Evolutionary conservation across 331 rosid genomes (phyloP).

Genomic region (Phaseolus coccineus): DNA sequence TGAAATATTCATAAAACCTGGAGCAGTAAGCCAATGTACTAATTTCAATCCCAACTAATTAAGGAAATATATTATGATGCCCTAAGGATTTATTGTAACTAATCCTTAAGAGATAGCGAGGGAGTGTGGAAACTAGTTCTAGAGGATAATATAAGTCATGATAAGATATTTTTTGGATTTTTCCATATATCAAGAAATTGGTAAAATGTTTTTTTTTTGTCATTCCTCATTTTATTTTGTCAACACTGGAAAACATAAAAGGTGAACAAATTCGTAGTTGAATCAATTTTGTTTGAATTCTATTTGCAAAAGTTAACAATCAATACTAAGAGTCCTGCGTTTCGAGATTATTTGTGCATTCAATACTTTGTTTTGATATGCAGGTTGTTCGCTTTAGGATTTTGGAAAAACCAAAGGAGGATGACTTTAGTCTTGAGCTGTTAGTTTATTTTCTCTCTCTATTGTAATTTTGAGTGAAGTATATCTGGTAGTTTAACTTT

Average conservation of each 20-base stretch:
- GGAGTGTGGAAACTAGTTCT: background rate
- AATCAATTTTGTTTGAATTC: background rate
- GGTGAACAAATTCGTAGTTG: background rate
- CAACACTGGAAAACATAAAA: background rate
- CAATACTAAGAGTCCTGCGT: background rate
- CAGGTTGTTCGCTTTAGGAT: conserved; percentile 90
- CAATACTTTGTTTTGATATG: conserved; percentile 37
- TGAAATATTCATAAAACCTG: background rate
- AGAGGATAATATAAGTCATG: background rate
- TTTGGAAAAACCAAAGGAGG: conserved; percentile 92
- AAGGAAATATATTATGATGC: background rate
- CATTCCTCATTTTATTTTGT: background rate
- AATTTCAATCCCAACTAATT: background rate
- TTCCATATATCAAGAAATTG: too few species aligned
- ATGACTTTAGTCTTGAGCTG: conserved; percentile 86
- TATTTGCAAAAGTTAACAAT: background rate
- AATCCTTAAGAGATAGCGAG: background rate
- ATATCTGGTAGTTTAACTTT: conserved; percentile 18
- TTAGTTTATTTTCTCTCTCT: conserved; percentile 49
- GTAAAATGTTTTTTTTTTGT: background rate
- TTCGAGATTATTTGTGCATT: background rate
- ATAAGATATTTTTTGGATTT: too few species aligned
- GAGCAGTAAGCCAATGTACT: background rate
- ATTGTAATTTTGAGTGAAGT: background rate
- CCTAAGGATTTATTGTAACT: background rate